phyloP scores from a whole-genome alignment of 805 yeast genomes.

The Zygosaccharomyces bailii region DNA sequence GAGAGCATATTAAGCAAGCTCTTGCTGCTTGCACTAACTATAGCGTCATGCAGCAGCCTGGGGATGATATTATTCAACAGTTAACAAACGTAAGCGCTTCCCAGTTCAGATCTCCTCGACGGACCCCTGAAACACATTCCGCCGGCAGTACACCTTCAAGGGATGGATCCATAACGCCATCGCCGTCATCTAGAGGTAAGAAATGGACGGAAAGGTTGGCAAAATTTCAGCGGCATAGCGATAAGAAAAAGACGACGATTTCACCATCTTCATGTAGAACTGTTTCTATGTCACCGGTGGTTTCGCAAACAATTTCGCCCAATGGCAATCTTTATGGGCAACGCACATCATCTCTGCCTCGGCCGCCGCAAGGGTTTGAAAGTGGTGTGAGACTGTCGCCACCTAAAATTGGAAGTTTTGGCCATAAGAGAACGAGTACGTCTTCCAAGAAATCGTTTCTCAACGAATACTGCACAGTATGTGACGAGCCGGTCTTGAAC shows the following conservation, averaged over 20 bases:
- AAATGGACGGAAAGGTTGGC: conserved; percentile 28
- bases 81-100: conserved; percentile 19
- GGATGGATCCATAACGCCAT: conserved; percentile 12
- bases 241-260: conserved; percentile 13
- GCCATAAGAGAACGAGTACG: conserved; percentile 7
- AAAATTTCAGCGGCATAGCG: conserved; percentile 19
- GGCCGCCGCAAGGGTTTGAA: conserved; percentile 19
- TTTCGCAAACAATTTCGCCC: conserved; percentile 7
- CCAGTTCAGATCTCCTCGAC: conserved; percentile 15
- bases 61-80: conserved; percentile 15
- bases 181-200: conserved; percentile 22
- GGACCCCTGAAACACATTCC: conserved; percentile 12
- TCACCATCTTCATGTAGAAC: conserved; percentile 7
- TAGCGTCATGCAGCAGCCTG: conserved; percentile 11
- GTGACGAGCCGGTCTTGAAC: conserved; percentile 49
- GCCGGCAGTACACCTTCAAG: conserved; percentile 7
- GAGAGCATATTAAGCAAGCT: too few relatives aligned
- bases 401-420: conserved; percentile 19
- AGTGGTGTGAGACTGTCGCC: conserved; percentile 2
- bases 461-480: conserved; percentile 38
- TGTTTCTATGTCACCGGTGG: conserved; percentile 2
- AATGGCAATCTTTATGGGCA: conserved; percentile 17
- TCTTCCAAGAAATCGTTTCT: conserved; percentile 27
- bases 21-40: too few relatives aligned
- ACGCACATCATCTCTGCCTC: conserved; percentile 31